phyloP scores from a whole-genome alignment of 139 green algal genomes.

The Chloropicon primus region DNA sequence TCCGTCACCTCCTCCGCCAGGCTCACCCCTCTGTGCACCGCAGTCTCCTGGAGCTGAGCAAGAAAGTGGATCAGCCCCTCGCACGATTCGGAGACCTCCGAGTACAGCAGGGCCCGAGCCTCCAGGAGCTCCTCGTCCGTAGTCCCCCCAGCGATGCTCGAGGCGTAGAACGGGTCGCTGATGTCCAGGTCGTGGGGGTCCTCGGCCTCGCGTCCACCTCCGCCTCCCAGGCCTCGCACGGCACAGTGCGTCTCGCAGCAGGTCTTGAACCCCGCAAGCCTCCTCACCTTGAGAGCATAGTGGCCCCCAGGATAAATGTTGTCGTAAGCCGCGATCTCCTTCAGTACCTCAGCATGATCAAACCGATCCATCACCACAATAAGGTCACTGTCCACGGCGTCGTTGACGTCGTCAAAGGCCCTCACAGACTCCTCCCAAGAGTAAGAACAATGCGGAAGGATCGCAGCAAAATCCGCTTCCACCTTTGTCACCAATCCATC shows the following conservation, averaged over 20 bases:
- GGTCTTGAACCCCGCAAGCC: not conserved
- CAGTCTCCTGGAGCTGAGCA: not conserved
- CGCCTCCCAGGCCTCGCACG: not conserved
- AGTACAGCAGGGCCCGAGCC: not conserved
- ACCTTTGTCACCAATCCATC: not conserved
- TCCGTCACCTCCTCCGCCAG: not conserved
- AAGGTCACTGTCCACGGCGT: slow-evolving; percentile 36
- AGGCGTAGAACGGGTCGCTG: not conserved
- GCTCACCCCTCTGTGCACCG: not conserved
- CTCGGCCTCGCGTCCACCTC: not conserved
- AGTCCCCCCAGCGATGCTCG: not conserved
- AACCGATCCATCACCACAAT: slow-evolving; percentile 46
- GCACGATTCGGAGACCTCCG: not conserved
- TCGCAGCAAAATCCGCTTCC: not conserved
- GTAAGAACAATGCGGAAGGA: not conserved
- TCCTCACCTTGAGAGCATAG: not conserved
- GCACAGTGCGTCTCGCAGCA: not conserved
- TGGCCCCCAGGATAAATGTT: not conserved
- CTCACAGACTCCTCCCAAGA: not conserved
- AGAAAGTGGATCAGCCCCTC: not conserved
- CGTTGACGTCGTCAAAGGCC: slow-evolving; percentile 31
- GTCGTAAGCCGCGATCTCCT: slow-evolving; percentile 4
- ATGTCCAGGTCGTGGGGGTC: not conserved
- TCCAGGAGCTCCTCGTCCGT: too few species aligned
- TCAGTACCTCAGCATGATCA: slow-evolving; percentile 31